These are phyloP conservation scores for Metarhizium anisopliae DNA, from an alignment of 2,329 filamentous ascomycete genomes.

Conservation along the genomic window DNA sequence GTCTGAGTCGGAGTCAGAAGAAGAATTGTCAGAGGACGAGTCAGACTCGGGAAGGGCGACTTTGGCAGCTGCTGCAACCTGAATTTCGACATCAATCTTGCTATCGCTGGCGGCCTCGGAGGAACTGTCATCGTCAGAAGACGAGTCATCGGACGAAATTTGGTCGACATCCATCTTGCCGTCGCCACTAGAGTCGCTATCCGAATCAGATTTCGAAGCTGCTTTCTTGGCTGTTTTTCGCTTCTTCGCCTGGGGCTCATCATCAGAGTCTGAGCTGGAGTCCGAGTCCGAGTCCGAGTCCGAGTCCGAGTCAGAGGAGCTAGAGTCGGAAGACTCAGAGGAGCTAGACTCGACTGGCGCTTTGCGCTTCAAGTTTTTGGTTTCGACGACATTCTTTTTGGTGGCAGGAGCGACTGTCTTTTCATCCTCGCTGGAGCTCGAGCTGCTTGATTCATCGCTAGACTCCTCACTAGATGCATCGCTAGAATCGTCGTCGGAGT, in stretches of 20 bases:
- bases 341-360: slow-evolving; percentile 20
- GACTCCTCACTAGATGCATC: not conserved
- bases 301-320: slow-evolving; percentile 28
- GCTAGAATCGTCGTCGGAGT: slow-evolving; percentile 8
- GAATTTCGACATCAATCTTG: not conserved
- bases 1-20: slow-evolving; percentile 23
- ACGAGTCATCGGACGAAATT: slow-evolving; percentile 16
- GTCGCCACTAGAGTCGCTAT: slow-evolving; percentile 9
- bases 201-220: slow-evolving; percentile 5
- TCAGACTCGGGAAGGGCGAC: slow-evolving; percentile 9
- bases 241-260: slow-evolving; percentile 4
- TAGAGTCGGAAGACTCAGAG: slow-evolving; percentile 3
- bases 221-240: not conserved
- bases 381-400: slow-evolving; percentile 12
- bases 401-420: slow-evolving; percentile 13
- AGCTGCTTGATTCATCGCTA: slow-evolving; percentile 1
- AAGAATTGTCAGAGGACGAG: slow-evolving; percentile 4
- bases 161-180: slow-evolving; percentile 13
- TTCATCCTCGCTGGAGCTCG: slow-evolving; percentile 21
- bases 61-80: slow-evolving; percentile 15
- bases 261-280: slow-evolving; percentile 25
- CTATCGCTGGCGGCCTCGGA: slow-evolving; percentile 9
- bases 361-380: slow-evolving; percentile 31
- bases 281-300: slow-evolving; percentile 26
- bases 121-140: slow-evolving; percentile 6